These are phyloP conservation scores for Kazachstania kunashirensis DNA, from an alignment of 805 yeast genomes.

Conservation along the genomic window DNA sequence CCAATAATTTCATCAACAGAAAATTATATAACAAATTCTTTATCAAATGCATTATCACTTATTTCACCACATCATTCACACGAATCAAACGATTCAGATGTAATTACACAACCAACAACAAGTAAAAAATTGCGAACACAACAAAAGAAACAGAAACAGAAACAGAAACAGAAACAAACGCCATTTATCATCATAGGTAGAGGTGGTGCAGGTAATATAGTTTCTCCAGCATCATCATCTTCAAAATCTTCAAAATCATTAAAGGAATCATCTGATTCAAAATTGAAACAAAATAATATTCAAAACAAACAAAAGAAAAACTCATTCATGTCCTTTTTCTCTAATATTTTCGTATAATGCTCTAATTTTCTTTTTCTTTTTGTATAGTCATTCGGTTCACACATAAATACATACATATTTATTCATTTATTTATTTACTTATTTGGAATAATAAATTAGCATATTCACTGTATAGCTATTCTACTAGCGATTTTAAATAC, in stretches of 20 bases:
- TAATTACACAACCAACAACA: background rate
- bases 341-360: slow-evolving; percentile 1
- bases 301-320: background rate
- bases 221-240: slow-evolving; percentile 21
- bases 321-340: background rate
- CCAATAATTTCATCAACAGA: slow-evolving; percentile 2
- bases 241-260: background rate
- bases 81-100: background rate
- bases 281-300: background rate
- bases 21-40: background rate
- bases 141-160: background rate
- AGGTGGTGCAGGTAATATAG: slow-evolving; percentile 31
- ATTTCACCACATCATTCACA: background rate
- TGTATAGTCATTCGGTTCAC: too few relatives aligned
- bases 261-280: slow-evolving; percentile 1
- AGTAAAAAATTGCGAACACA: background rate
- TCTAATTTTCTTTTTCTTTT: background rate
- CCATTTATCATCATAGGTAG: slow-evolving; percentile 24
- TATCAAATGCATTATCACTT: slow-evolving; percentile 2
- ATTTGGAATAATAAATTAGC: background rate
- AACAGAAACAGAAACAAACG: background rate
- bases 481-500: background rate
- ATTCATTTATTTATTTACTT: background rate
- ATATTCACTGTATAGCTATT: too few relatives aligned
- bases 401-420: too few relatives aligned